phyloP scores from a whole-genome alignment of 352 stramenopile species.

The Pythium phragmitis region DNA sequence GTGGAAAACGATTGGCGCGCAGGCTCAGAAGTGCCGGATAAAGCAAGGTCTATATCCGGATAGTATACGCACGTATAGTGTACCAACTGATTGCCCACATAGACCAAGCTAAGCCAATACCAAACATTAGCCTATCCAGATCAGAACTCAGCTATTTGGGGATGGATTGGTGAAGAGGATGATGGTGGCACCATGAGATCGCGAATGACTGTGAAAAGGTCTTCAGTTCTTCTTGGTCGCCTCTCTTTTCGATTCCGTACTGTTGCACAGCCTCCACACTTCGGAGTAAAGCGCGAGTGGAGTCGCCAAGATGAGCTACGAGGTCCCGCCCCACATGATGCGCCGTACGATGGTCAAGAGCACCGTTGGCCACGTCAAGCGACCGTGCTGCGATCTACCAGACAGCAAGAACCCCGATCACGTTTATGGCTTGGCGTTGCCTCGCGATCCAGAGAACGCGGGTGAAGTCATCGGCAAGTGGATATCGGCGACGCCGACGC shows the following conservation, averaged over 20 bases:
- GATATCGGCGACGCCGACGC: constrained; percentile 62
- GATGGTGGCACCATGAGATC: not conserved
- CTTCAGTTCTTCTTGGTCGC: not conserved
- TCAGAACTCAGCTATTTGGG: constrained; percentile 26
- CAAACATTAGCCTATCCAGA: not conserved
- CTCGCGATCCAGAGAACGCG: constrained; percentile 66
- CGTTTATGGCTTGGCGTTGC: constrained; percentile 71
- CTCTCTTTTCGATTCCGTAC: not conserved
- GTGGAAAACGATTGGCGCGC: constrained; percentile 35
- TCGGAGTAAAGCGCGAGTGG: constrained; percentile 1
- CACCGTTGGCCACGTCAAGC: constrained; percentile 62
- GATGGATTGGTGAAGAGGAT: constrained; percentile 12
- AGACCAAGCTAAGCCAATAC: constrained; percentile 1
- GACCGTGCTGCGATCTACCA: constrained; percentile 65
- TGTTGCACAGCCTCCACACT: not conserved
- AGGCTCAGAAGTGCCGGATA: constrained; percentile 23
- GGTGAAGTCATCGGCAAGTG: constrained; percentile 76
- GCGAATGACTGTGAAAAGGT: not conserved
- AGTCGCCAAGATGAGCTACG: constrained; percentile 31
- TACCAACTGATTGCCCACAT: not conserved
- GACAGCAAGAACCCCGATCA: constrained; percentile 59
- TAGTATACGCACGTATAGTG: constrained; percentile 17
- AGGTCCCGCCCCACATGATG: constrained; percentile 37
- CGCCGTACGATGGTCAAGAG: constrained; percentile 85
- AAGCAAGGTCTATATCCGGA: constrained; percentile 8